Base-by-base conservation (phyloP, 2,329 filamentous ascomycete genomes). In the Clonostachys byssicola region DNA sequence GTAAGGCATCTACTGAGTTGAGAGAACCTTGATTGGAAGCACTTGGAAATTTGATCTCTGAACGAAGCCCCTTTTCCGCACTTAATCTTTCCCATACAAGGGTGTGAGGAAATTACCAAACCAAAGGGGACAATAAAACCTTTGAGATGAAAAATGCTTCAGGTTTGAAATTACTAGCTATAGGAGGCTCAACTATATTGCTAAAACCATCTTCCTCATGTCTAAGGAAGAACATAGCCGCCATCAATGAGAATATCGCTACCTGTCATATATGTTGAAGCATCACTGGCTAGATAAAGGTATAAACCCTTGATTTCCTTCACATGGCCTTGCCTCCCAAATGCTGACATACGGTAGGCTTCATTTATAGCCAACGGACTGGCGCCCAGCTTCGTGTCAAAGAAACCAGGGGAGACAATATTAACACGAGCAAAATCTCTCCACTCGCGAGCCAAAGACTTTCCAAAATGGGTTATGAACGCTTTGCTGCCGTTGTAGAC, bases 241-340 rank as follows among this genome's bases (percentile, higher is more conserved):
- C 64, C 64, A 43, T 77, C 74, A 52, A 77, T 72, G 42, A 76
- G 49, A 34, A 76, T 55, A 52, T 77, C 74, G 43, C 68, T 66
- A 40, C 74, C 74, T 12, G 74, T 78, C 55, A 68, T 74, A 58
- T 77, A 78, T n/a, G 68, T 72, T 34, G 65, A 69, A 3, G 75
- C 75, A 49, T 76, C 73, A 30, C 72, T 75, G n/a, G 71, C 72
- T 33, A 78, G 62, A 56, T 78, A 78, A 34, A 79, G 60, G 52
- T 77, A 80, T 14, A 75, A 61, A 6, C 79, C 81, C 72, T 85
- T 85, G 52, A 85, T 68, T 68, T 85, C 82, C 68, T 81, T 83
- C 5, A 81, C 80, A 56, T 85, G 75, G 20, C 78, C 81, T 51
- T 83, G 74, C 51, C 81, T 73, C 36, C 79, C 74, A 13, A 78